Base-by-base conservation (phyloP, 225 moss, liverwort and hornwort species). In the Bryoerythrophyllum caledonicum region DNA sequence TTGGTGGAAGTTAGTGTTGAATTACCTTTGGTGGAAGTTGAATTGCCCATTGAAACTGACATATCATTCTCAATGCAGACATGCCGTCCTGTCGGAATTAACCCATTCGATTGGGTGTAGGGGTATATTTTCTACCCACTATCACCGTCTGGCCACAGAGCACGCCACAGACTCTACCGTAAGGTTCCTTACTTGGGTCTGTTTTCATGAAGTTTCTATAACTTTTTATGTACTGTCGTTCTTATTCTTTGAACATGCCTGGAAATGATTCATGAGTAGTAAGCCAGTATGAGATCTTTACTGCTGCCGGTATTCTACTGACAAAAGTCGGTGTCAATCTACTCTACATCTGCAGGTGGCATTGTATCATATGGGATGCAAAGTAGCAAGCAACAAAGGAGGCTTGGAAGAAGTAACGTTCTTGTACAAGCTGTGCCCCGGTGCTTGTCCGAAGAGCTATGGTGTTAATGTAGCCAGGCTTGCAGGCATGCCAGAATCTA, bases 401-500 rank as follows among this genome's bases (percentile, higher is more conserved):
- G 93, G 95, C 19, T 63, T 89, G 63, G 99, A 99, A 80, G 99
- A 95, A 80, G 99, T 95, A 13, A 91, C 89, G 19, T 99, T 99
- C 79, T 73, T 99, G 71, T 99, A 99, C 86, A 99, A 93, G 78
- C 76, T 99, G 21, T 84, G 90, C 38, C 74, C 82, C 59, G 99
- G 99, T 65, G 91, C 93, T 78, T 99, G 99, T 74, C 99, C 99
- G 5, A 95, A 92, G 84, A 99, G 99, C 67, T 99, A 99, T 65
- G 99, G 99, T 71, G 93, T 99, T n/a, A 99, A 99, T 76, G 99
- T 99, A 26, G 99, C 99, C 24, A 91, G 99, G 56, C 91, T 99
- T 53, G 99, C 99, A 73, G 96, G 96, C 82, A 94, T 96, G 79
- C 92, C 94, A 72, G 96, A 92, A 63, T 75, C 90, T 37, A 86